Percentiles rank a stretch among this genome's conserved stretches.
These are phyloP conservation scores for Cytospora piceicola DNA, from an alignment of 2,329 filamentous ascomycete species.

Conservation along the genomic window DNA sequence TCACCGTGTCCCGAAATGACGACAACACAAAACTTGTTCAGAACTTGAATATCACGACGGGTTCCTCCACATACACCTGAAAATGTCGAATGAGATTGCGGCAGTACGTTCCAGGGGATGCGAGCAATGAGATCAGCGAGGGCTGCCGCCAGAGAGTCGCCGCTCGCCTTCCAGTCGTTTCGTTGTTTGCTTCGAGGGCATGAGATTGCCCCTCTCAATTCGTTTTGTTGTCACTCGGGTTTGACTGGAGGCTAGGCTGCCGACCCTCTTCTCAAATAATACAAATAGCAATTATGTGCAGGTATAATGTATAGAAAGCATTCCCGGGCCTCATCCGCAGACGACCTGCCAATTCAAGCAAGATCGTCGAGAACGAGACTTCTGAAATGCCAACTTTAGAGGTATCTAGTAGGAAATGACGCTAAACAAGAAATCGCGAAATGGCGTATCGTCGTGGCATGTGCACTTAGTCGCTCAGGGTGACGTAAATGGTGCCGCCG, in stretches of 20 bases:
- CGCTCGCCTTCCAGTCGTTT: conserved; percentile 2
- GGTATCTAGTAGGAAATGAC: conserved; percentile 30
- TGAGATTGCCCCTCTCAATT: not conserved
- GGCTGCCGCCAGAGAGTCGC: not conserved
- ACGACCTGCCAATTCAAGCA: not conserved
- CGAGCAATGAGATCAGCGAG: not conserved
- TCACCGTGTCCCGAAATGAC: conserved; percentile 14
- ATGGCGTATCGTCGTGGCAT: conserved; percentile 20
- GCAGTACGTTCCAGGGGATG: conserved; percentile 1
- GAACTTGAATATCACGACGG: conserved; percentile 9
- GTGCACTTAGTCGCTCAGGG: conserved; percentile 24
- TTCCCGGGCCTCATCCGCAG: conserved; percentile 17
- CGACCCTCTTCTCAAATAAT: conserved; percentile 26
- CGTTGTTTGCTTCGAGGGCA: not conserved
- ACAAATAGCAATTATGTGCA: conserved; percentile 33
- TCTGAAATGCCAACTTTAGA: conserved; percentile 14
- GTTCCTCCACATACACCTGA: conserved; percentile 13
- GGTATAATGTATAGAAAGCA: conserved; percentile 22
- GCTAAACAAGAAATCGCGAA: conserved; percentile 29
- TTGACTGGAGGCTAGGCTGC: conserved; percentile 4
- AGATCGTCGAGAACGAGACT: conserved; percentile 14
- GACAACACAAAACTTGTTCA: conserved; percentile 6
- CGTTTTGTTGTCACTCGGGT: not conserved
- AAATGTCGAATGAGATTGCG: conserved; percentile 3
- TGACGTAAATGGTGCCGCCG: conserved; percentile 26